Conservation (phyloP, 2,329 filamentous ascomycete genomes). For the Thielaviopsis punctulata region DNA sequence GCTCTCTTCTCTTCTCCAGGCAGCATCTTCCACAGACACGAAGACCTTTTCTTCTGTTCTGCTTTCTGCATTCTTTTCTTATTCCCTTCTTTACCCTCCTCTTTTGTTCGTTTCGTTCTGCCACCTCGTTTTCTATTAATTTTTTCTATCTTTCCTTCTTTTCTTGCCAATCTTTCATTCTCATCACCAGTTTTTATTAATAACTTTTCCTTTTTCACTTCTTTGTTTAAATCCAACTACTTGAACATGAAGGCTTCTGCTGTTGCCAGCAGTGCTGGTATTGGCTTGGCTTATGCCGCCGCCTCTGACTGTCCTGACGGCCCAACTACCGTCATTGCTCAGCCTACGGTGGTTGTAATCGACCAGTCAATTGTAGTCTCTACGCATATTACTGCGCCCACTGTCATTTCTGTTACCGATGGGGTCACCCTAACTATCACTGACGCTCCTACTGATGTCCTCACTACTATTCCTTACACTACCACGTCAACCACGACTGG, state of each 20-base stretch:
- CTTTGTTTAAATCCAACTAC: neutral
- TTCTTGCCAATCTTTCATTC: neutral
- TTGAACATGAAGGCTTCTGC: constrained; percentile 5
- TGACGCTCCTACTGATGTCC: constrained; percentile 6
- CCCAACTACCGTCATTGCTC: constrained; percentile 1
- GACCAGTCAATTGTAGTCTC: constrained; percentile 1
- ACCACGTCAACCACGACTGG: constrained; percentile 4
- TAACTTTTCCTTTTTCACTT: neutral
- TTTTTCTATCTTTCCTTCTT: neutral
- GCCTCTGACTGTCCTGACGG: constrained; percentile 5
- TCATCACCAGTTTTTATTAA: neutral
- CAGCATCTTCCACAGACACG: constrained; percentile 8
- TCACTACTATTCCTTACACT: constrained; percentile 5
- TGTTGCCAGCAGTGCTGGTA: constrained; percentile 7
- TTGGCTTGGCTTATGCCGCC: constrained; percentile 7
- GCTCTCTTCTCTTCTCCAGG: constrained; percentile 3
- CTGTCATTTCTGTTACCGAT: constrained; percentile 6
- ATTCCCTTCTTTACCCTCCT: neutral
- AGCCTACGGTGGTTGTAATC: constrained; percentile 6
- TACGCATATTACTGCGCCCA: constrained; percentile 4
- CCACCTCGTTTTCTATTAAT: neutral
- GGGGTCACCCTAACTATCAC: constrained; percentile 3
- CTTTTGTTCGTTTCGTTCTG: neutral
- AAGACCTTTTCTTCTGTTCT: constrained; percentile 5
- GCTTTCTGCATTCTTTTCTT: constrained; percentile 1